Conservation (phyloP, 495 filamentous ascomycete species). For the Aspergillus sparsus region DNA sequence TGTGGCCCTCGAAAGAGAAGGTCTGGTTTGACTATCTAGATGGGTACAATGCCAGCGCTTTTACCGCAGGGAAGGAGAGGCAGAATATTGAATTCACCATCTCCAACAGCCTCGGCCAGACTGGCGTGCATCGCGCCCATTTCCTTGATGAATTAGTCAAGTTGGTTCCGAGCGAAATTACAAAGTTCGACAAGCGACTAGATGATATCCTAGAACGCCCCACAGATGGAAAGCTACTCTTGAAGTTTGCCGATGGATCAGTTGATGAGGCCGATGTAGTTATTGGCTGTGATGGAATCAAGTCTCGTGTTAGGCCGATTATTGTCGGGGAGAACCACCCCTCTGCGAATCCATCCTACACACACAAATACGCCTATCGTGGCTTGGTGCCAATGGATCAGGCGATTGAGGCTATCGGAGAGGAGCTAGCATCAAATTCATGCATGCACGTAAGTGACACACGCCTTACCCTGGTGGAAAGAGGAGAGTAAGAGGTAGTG, state of each 20-base stretch:
- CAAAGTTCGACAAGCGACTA: constrained; percentile 45
- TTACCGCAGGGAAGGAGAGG: constrained; percentile 6
- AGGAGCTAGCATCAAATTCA: constrained; percentile 46
- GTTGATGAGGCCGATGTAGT: constrained; percentile 44
- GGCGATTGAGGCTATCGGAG: constrained; percentile 49
- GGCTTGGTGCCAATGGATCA: constrained; percentile 53
- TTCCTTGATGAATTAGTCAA: constrained; percentile 52
- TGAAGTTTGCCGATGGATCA: constrained; percentile 35
- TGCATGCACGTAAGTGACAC: constrained; percentile 39
- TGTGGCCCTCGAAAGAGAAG: constrained; percentile 33
- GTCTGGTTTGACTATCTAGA: constrained; percentile 35
- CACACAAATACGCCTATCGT: constrained; percentile 53
- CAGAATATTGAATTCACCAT: constrained; percentile 31
- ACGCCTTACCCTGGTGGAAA: background rate
- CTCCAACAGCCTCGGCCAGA: constrained; percentile 30
- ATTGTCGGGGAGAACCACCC: constrained; percentile 42
- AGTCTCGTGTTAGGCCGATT: constrained; percentile 48
- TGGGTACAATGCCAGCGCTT: constrained; percentile 21
- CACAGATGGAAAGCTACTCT: constrained; percentile 29
- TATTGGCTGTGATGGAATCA: constrained; percentile 62
- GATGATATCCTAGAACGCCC: constrained; percentile 26
- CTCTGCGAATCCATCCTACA: constrained; percentile 42
- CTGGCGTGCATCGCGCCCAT: constrained; percentile 50
- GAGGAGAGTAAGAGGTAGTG: background rate
- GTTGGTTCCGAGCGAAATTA: constrained; percentile 44